phyloP scores from a whole-genome alignment of 2,329 filamentous ascomycete genomes.

The Pseudogymnoascus verrucosus region DNA sequence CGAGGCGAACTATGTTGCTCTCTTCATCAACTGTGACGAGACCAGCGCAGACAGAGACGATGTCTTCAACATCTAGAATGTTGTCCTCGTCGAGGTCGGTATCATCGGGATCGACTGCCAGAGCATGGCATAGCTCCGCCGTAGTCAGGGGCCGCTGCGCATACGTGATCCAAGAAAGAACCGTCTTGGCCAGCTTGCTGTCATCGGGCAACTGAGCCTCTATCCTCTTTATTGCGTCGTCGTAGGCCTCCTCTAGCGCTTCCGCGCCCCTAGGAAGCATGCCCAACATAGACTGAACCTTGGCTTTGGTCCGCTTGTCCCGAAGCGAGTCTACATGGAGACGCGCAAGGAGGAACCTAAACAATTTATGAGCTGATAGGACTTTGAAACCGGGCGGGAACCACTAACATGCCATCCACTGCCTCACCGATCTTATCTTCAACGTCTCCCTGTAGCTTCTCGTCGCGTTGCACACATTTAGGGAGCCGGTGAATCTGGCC shows the following conservation, averaged over 20 bases:
- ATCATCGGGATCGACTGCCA: not conserved
- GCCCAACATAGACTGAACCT: not conserved
- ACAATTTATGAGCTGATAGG: not conserved
- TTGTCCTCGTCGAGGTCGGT: not conserved
- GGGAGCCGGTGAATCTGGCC: not conserved
- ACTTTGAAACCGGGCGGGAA: not conserved
- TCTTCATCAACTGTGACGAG: conserved; percentile 22
- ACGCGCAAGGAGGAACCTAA: not conserved
- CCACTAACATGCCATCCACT: conserved; percentile 7
- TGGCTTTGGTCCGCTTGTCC: not conserved
- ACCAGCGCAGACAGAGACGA: conserved; percentile 19
- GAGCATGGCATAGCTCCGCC: not conserved
- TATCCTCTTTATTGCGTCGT: not conserved
- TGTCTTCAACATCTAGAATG: conserved; percentile 10
- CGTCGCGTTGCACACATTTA: not conserved
- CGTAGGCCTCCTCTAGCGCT: not conserved
- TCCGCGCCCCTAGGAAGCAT: not conserved
- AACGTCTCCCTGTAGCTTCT: not conserved
- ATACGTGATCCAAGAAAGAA: not conserved
- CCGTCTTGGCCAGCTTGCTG: not conserved
- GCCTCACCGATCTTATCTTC: not conserved
- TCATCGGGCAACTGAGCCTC: not conserved
- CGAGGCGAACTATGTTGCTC: conserved; percentile 20
- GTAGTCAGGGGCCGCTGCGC: not conserved
- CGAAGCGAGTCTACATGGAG: not conserved